These are phyloP conservation scores for Penicillium verrucosum DNA, from an alignment of 2,329 filamentous ascomycete species.

Conservation along the genomic window DNA sequence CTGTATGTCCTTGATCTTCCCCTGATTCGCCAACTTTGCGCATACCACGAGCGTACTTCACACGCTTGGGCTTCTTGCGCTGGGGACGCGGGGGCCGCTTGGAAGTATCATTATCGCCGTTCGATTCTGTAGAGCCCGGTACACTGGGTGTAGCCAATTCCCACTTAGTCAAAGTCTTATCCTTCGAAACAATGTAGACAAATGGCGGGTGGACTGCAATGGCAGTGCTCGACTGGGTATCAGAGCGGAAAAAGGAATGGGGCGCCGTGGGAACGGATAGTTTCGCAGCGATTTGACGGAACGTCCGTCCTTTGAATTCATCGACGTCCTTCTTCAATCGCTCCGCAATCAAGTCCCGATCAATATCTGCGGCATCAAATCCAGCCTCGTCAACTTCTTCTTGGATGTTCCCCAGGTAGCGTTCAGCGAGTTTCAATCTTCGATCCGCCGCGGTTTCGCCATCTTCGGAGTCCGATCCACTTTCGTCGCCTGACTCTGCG, in stretches of 20 bases:
- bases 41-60: constrained; percentile 49
- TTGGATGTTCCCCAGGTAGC: constrained; percentile 86
- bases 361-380: constrained; percentile 92
- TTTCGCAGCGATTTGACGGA: constrained; percentile 71
- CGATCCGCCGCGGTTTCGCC: constrained; percentile 86
- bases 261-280: constrained; percentile 66
- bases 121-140: constrained; percentile 43
- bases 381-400: constrained; percentile 78
- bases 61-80: constrained; percentile 44
- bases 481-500: constrained; percentile 47
- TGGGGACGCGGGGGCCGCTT: constrained; percentile 54
- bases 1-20: constrained; percentile 69
- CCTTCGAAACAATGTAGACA: constrained; percentile 85
- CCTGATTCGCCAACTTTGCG: constrained; percentile 39
- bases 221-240: constrained; percentile 73
- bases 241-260: constrained; percentile 72
- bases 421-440: constrained; percentile 80
- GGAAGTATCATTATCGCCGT: constrained; percentile 63
- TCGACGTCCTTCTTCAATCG: constrained; percentile 86
- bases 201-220: constrained; percentile 76
- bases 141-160: constrained; percentile 58
- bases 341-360: constrained; percentile 87
- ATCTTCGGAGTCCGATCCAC: constrained; percentile 67
- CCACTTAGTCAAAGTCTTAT: constrained; percentile 85
- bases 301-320: constrained; percentile 85